A percentile compares a stretch with the other conserved stretches of the same genome.
These are phyloP conservation scores for Condylostoma magnum DNA, from an alignment of 169 alveolate genomes.

Conservation along the genomic window DNA sequence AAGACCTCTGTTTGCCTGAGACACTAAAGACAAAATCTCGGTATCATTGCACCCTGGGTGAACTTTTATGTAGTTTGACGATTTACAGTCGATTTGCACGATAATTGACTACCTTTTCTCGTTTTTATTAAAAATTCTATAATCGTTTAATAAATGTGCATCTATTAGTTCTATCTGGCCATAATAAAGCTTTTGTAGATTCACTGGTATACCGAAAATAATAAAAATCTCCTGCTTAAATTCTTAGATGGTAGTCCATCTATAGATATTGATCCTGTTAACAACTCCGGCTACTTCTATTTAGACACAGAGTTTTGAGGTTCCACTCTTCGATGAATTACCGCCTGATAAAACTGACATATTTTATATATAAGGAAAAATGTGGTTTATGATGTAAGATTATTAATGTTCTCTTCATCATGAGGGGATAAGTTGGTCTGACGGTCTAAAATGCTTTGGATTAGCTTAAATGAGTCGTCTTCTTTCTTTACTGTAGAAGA, in stretches of 20 bases:
- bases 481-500: too few relatives aligned
- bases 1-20: constrained; percentile 88
- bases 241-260: constrained; percentile 22
- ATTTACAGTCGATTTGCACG: not conserved
- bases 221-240: constrained; percentile 7
- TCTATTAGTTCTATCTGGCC: constrained; percentile 25
- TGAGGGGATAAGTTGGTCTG: too few relatives aligned
- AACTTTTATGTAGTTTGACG: not conserved
- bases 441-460: too few relatives aligned
- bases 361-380: too few relatives aligned
- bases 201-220: not conserved
- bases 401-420: too few relatives aligned
- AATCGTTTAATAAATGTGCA: constrained; percentile 7
- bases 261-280: not conserved
- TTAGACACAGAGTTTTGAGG: too few relatives aligned
- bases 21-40: constrained; percentile 36
- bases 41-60: not conserved
- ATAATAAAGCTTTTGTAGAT: not conserved
- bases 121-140: not conserved
- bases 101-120: not conserved
- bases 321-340: too few relatives aligned
- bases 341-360: too few relatives aligned
- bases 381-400: too few relatives aligned
- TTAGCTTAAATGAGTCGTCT: too few relatives aligned
- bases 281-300: constrained; percentile 24